A percentile compares a stretch with the other conserved stretches of the same genome.
These are phyloP conservation scores for Bidens hawaiensis DNA, from an alignment of 140 eudicot genomes.

Conservation along the genomic window DNA sequence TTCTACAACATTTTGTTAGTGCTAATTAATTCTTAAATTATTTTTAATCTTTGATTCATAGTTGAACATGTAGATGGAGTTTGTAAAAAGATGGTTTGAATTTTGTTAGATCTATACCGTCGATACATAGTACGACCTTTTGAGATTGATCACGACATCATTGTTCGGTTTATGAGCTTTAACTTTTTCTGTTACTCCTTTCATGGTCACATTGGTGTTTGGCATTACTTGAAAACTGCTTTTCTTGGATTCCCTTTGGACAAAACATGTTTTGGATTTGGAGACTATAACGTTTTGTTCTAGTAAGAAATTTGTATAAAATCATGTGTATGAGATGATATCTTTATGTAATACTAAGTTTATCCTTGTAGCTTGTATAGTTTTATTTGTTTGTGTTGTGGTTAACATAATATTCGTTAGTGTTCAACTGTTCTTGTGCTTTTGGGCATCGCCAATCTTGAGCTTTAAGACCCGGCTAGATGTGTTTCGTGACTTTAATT, in stretches of 20 bases:
- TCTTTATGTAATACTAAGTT: no score
- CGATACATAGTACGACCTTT: background rate
- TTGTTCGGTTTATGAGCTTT: background rate
- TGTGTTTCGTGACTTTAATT: no score
- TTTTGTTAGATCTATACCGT: background rate
- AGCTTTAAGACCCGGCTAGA: no score
- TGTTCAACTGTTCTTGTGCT: no score
- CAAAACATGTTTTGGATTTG: background rate
- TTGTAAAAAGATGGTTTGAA: background rate
- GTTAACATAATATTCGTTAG: no score
- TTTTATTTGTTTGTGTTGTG: no score
- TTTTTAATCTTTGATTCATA: no score
- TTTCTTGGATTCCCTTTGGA: background rate
- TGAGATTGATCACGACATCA: background rate
- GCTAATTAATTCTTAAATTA: background rate
- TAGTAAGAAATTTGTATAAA: no score
- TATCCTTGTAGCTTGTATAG: no score
- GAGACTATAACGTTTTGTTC: background rate
- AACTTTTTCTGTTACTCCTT: background rate
- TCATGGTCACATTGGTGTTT: background rate
- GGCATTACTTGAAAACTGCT: background rate
- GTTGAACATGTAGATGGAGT: background rate
- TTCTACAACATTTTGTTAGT: background rate
- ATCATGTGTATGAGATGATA: no score
- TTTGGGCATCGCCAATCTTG: no score